A percentile compares a stretch with the other conserved stretches of the same genome.
Evolutionary conservation across 108 stramenopile genomes (phyloP).

Genomic region (Skeletonema potamos): DNA sequence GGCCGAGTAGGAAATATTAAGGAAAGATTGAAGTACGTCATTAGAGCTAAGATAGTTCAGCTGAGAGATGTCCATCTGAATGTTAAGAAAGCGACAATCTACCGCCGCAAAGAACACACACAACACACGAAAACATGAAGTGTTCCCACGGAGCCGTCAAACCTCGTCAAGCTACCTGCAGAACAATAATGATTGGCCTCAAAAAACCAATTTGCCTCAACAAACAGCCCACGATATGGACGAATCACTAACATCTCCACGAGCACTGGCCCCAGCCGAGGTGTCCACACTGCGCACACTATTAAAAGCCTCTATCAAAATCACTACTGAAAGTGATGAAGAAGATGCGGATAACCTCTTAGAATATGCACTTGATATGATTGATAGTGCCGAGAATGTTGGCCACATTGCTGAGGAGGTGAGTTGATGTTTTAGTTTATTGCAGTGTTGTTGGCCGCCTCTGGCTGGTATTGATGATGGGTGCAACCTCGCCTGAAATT

Average conservation of each 20-base stretch:
- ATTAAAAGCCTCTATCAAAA: background rate
- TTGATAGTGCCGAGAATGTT: background rate
- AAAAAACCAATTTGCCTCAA: too few relatives aligned
- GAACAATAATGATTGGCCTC: too few relatives aligned
- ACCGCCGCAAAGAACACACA: too few relatives aligned
- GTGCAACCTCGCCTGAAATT: too few relatives aligned
- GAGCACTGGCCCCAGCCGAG: background rate
- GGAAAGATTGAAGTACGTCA: background rate
- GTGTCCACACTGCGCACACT: background rate
- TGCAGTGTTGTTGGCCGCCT: too few relatives aligned
- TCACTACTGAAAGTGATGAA: background rate
- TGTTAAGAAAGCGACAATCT: too few relatives aligned
- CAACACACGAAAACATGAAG: too few relatives aligned
- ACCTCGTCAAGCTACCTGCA: too few relatives aligned
- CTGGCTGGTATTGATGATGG: background rate
- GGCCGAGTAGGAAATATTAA: background rate
- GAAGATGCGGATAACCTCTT: background rate
- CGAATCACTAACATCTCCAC: background rate
- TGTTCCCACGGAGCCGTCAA: too few relatives aligned
- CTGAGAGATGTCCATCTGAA: background rate
- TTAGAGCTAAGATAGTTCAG: background rate
- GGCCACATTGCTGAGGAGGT: background rate
- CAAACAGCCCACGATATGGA: too few relatives aligned
- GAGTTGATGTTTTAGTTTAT: background rate
- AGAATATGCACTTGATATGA: background rate